Conservation (phyloP, 2,329 filamentous ascomycete species). For the Talaromyces pinophilus region DNA sequence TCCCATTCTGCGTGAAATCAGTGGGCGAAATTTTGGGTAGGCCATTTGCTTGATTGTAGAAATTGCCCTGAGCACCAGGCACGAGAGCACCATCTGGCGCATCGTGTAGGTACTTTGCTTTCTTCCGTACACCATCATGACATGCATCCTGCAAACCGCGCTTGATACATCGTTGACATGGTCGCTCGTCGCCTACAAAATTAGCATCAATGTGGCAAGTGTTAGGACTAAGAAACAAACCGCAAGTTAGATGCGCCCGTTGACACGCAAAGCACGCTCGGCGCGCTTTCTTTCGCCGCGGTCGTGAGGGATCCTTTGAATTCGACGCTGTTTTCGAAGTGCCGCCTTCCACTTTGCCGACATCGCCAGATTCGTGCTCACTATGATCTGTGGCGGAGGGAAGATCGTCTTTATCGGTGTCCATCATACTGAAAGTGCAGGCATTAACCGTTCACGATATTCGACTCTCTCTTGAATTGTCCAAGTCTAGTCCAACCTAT, state of each 20-base stretch:
- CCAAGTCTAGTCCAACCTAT: not conserved
- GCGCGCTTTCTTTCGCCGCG: slow-evolving; percentile 91
- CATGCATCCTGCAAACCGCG: slow-evolving; percentile 86
- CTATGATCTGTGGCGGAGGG: slow-evolving; percentile 41
- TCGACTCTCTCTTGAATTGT: not conserved
- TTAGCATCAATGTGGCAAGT: slow-evolving; percentile 21
- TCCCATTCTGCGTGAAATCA: slow-evolving; percentile 37
- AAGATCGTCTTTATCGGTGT: slow-evolving; percentile 35
- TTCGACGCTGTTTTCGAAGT: slow-evolving; percentile 57
- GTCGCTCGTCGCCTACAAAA: slow-evolving; percentile 81
- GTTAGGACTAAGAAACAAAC: slow-evolving; percentile 53
- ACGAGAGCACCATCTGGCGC: slow-evolving; percentile 85
- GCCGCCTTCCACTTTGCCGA: slow-evolving; percentile 42
- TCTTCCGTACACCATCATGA: slow-evolving; percentile 95
- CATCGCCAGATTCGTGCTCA: slow-evolving; percentile 42
- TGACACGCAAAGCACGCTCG: slow-evolving; percentile 97
- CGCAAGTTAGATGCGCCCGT: slow-evolving; percentile 94
- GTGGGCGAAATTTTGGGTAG: slow-evolving; percentile 31
- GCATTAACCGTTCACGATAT: not conserved
- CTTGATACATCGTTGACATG: slow-evolving; percentile 92
- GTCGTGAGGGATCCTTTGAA: slow-evolving; percentile 86
- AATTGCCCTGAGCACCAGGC: slow-evolving; percentile 77
- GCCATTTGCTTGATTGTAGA: slow-evolving; percentile 51
- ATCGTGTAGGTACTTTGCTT: slow-evolving; percentile 98
- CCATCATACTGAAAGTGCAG: slow-evolving; percentile 7